These are phyloP conservation scores for Floccularia luteovirens DNA, from an alignment of 768 basidiomycete genomes.

Conservation along the genomic window DNA sequence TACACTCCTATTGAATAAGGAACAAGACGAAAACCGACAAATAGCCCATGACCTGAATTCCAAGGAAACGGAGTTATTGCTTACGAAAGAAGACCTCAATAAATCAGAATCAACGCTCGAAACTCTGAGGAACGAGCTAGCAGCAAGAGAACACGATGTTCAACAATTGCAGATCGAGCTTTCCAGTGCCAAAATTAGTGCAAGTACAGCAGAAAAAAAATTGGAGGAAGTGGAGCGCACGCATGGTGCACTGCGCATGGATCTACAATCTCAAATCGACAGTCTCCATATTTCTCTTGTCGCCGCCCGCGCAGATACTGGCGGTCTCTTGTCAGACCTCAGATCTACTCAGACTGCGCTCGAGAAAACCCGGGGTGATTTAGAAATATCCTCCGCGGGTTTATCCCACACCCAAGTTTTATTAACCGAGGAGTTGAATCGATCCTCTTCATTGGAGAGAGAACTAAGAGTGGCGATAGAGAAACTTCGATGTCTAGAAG, in stretches of 20 bases:
- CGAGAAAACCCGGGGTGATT: neutral
- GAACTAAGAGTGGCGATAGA: conserved; percentile 11
- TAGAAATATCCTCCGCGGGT: neutral
- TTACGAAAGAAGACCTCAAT: neutral
- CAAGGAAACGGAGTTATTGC: neutral
- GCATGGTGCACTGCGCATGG: too few relatives aligned
- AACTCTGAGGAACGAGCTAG: neutral
- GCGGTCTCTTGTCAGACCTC: conserved; percentile 9
- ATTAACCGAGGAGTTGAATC: conserved; percentile 10
- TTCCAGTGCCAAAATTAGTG: too few relatives aligned
- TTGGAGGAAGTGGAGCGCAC: too few relatives aligned
- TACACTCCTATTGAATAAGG: neutral
- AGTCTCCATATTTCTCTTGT: too few relatives aligned
- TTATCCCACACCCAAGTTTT: conserved; percentile 8
- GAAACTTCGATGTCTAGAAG: conserved; percentile 19
- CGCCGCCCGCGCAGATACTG: conserved; percentile 7
- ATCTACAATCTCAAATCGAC: too few relatives aligned
- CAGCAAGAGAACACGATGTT: neutral
- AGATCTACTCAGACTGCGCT: neutral
- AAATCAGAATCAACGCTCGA: neutral
- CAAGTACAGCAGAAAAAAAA: too few relatives aligned
- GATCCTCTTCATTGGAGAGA: conserved; percentile 9
- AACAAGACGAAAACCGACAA: neutral
- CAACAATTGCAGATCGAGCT: too few relatives aligned
- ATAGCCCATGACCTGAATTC: neutral